phyloP scores from a whole-genome alignment of 495 filamentous ascomycete species.

The Mytilinidion resinicola region DNA sequence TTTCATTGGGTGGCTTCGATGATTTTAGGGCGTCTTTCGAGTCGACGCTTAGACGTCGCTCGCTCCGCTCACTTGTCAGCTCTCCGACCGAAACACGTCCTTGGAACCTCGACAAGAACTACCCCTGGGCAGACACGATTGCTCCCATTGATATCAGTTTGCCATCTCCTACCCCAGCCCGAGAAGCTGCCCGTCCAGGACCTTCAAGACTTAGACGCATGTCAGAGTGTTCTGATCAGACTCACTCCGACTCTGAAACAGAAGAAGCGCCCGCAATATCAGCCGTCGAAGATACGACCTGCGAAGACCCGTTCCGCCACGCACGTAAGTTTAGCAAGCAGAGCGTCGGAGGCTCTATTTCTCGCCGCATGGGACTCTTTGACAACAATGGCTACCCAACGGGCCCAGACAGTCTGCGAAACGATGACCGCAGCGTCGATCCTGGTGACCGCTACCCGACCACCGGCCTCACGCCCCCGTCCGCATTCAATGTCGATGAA shows the following conservation, averaged over 20 bases:
- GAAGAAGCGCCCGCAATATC: not conserved
- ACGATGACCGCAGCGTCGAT: slow-evolving; percentile 13
- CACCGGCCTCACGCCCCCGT: slow-evolving; percentile 28
- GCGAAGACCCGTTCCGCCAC: not conserved
- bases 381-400: not conserved
- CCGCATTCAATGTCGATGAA: slow-evolving; percentile 30
- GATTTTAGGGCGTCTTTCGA: slow-evolving; percentile 9
- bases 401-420: not conserved
- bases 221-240: slow-evolving; percentile 1
- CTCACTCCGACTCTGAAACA: not conserved
- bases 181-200: slow-evolving; percentile 15
- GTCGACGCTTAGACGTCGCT: slow-evolving; percentile 11
- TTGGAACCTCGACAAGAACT: slow-evolving; percentile 38
- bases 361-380: not conserved
- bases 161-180: slow-evolving; percentile 22
- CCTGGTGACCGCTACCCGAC: slow-evolving; percentile 37
- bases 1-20: slow-evolving; percentile 12
- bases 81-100: slow-evolving; percentile 28
- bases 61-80: slow-evolving; percentile 9
- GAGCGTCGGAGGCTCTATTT: not conserved
- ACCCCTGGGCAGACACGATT: slow-evolving; percentile 32
- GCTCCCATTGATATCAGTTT: slow-evolving; percentile 32
- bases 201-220: slow-evolving; percentile 17
- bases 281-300: not conserved
- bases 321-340: not conserved